Conservation (phyloP, 257 asterid genomes). For the Primulina eburnea region DNA sequence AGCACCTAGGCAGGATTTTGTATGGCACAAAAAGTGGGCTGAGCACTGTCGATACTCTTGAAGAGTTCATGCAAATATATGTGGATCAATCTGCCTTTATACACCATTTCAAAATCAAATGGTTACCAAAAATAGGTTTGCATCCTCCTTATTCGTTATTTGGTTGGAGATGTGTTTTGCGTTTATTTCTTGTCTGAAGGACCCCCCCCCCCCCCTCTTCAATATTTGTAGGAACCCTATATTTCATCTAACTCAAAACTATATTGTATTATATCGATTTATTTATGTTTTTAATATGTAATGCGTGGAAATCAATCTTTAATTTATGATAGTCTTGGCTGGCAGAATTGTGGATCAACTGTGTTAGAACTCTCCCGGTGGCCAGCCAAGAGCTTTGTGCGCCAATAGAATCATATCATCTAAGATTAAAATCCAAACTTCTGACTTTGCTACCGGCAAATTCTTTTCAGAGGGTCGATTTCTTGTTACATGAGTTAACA, state of each 20-base stretch:
- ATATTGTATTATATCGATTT: not conserved
- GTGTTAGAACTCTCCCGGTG: conserved; percentile 42
- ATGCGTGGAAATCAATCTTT: conserved; percentile 12
- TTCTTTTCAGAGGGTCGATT: conserved; percentile 38
- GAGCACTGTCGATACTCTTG: conserved; percentile 34
- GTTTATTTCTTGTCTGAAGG: not conserved
- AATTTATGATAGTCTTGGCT: conserved; percentile 20
- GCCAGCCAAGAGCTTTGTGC: conserved; percentile 39
- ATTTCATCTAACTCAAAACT: conserved; percentile 3
- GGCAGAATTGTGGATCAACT: conserved; percentile 44
- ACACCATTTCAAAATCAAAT: conserved; percentile 36
- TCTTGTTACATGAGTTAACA: conserved; percentile 43
- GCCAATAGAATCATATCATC: conserved; percentile 42
- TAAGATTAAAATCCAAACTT: conserved; percentile 40
- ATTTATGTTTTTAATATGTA: not conserved
- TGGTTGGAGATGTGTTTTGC: not conserved
- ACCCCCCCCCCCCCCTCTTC: not conserved
- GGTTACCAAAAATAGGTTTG: conserved; percentile 44
- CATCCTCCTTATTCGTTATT: not conserved
- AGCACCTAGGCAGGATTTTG: conserved; percentile 47
- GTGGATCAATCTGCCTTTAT: conserved; percentile 45
- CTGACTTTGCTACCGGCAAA: conserved; percentile 22
- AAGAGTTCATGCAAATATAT: conserved; percentile 45
- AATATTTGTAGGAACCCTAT: not conserved
- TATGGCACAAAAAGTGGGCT: conserved; percentile 41